Percentiles rank a stretch among this genome's conserved stretches.
Evolutionary conservation across 768 basidiomycete species (phyloP).

Genomic region (Lyophyllum atratum): DNA sequence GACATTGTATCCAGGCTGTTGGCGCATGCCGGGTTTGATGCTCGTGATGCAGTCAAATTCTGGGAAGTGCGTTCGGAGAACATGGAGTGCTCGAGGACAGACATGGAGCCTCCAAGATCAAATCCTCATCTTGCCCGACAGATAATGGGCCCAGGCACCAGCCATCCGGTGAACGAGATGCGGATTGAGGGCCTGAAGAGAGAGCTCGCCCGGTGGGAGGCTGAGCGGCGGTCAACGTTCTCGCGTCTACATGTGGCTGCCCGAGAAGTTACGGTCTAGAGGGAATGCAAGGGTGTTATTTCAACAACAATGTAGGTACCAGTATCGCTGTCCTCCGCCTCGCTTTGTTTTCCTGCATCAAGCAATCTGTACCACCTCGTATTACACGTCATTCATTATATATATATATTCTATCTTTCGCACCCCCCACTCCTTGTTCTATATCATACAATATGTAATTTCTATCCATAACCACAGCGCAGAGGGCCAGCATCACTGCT

Average conservation of each 20-base stretch:
- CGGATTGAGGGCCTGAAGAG: slow-evolving; percentile 60
- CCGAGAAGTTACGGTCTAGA: background rate
- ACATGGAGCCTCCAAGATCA: slow-evolving; percentile 7
- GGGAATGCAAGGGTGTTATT: background rate
- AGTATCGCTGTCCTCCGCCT: background rate
- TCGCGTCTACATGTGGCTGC: background rate
- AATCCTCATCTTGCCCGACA: slow-evolving; percentile 34
- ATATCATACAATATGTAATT: background rate
- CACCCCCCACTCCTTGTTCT: background rate
- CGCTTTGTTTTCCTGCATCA: background rate
- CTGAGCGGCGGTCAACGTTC: slow-evolving; percentile 38
- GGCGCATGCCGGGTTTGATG: slow-evolving; percentile 90
- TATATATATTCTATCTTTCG: background rate
- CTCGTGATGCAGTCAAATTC: slow-evolving; percentile 76
- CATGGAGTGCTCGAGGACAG: slow-evolving; percentile 44
- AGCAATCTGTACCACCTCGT: background rate
- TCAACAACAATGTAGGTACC: background rate
- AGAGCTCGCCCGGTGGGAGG: slow-evolving; percentile 76
- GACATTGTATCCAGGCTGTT: slow-evolving; percentile 60
- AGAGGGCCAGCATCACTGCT: background rate
- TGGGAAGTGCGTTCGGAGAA: slow-evolving; percentile 67
- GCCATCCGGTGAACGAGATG: slow-evolving; percentile 70
- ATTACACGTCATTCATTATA: background rate
- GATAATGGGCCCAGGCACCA: slow-evolving; percentile 56
- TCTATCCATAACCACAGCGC: background rate